Evolutionary conservation across 1,284 basidiomycete species (phyloP), one percentile per base, ranked within the genome.

Genomic region (Leccinum pachyderme): DNA sequence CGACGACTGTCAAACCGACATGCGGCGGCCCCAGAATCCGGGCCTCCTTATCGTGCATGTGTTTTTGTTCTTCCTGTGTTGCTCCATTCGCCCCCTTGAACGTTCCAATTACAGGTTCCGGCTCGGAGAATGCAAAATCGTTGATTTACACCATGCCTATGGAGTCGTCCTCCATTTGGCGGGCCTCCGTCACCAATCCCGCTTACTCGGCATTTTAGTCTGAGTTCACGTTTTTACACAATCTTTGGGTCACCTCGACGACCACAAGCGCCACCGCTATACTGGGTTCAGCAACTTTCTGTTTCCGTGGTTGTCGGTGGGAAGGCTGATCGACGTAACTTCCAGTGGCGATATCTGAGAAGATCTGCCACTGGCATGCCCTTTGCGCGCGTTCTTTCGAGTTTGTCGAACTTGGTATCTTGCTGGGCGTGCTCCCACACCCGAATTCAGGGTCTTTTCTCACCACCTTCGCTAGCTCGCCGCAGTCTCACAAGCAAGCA

Each of bases 21-120:
- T 70, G 65, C 51, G 65, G 65, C 53, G 4, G 62, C 68, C 65
- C 65, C 54, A 68, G 59, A 70, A 61, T 47, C 31, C 55, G 47
- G 43, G 12, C 48, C 39, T 24, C 39, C 33, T 49, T 37, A 35
- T 52, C 25, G 41, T 46, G 49, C 46, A 43, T 51, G 50, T 35
- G 48, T 56, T 25, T n/a, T 29, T 25, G 47, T 37, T 52, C 37
- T 4, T 45, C 44, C 51, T 47, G 50, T 43, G 52, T 52, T n/a
- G 43, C 48, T 55, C 46, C 51, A 25, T 55, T 46, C 8, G 25
- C 54, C 46, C 65, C 64, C 65, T 49, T 44, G 65, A 69, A 66
- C 65, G 65, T 69, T 66, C 32, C 50, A 50, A 44, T 41, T 24
- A 12, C 39, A 41, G 39, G 39, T 41, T 41, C 39, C 44, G 54